Conservation (phyloP, 306 rosid species). For the Lablab purpureus region DNA sequence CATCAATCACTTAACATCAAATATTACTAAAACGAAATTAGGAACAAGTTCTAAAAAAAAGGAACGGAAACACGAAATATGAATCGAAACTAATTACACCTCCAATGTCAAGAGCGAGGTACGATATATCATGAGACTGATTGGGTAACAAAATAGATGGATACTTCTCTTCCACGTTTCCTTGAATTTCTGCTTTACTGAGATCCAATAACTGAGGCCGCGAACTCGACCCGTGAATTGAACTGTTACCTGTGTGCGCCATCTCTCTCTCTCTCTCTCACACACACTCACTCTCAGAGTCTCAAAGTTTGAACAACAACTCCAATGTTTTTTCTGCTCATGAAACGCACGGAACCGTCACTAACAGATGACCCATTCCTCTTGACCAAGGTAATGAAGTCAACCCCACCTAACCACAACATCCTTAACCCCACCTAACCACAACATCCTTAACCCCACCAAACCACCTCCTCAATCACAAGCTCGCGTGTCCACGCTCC, state of each 20-base stretch:
- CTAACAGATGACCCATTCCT: conserved; percentile 48
- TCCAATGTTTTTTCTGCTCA: not conserved
- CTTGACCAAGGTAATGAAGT: not conserved
- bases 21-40: not conserved
- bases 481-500: not conserved
- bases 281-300: conserved; percentile 38
- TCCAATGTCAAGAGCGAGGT: conserved; percentile 85
- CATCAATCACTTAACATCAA: not conserved
- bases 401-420: conserved; percentile 23
- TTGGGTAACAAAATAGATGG: conserved; percentile 85
- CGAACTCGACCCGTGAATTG: conserved; percentile 77
- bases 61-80: not conserved
- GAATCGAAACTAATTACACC: conserved; percentile 49
- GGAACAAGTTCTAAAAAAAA: not conserved
- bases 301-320: conserved; percentile 35
- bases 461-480: not conserved
- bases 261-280: conserved; percentile 30
- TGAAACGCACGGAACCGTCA: conserved; percentile 45
- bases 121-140: conserved; percentile 84
- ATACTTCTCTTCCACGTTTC: conserved; percentile 70
- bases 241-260: conserved; percentile 59
- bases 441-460: too few relatives aligned
- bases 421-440: too few relatives aligned
- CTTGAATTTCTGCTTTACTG: conserved; percentile 85
- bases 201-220: conserved; percentile 83